A percentile compares a stretch with the other conserved stretches of the same genome.
Conservation (phyloP, 2,329 filamentous ascomycete species). For the Cladosporium sp. region DNA sequence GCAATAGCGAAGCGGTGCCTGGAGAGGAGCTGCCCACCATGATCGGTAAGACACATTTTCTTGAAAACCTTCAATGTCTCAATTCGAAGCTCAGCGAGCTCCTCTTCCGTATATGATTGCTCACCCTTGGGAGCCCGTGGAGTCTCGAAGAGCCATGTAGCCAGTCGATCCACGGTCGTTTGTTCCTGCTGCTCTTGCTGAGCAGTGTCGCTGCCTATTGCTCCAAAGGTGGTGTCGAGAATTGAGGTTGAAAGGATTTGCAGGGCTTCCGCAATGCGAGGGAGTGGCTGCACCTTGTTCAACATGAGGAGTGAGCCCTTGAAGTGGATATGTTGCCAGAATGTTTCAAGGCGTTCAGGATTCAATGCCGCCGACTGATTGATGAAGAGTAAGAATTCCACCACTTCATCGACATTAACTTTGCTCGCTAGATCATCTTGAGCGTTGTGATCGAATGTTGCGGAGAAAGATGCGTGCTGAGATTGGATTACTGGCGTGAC, state of each 20-base stretch:
- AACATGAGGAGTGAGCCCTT: constrained; percentile 66
- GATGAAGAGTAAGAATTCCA: constrained; percentile 63
- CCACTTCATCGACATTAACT: constrained; percentile 59
- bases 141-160: constrained; percentile 57
- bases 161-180: constrained; percentile 59
- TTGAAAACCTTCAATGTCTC: constrained; percentile 45
- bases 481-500: constrained; percentile 44
- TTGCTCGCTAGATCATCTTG: constrained; percentile 44
- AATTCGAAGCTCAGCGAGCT: constrained; percentile 45
- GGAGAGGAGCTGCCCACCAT: constrained; percentile 63
- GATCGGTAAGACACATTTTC: constrained; percentile 58
- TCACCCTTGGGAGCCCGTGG: constrained; percentile 41
- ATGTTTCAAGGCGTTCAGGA: constrained; percentile 39
- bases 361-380: constrained; percentile 33
- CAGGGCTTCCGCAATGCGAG: constrained; percentile 62
- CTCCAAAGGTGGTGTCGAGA: constrained; percentile 61
- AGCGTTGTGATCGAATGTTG: constrained; percentile 28
- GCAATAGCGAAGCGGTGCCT: constrained; percentile 66
- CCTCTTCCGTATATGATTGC: constrained; percentile 35
- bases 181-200: constrained; percentile 35
- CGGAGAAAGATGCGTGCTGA: constrained; percentile 26
- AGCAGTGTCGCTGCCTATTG: constrained; percentile 51
- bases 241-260: constrained; percentile 64
- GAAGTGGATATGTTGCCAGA: constrained; percentile 66
- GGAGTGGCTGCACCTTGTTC: constrained; percentile 60